Evolutionary conservation across 345 rosid genomes (phyloP), one percentile per base, ranked within the genome.

Genomic region (Luvunga scandens): DNA sequence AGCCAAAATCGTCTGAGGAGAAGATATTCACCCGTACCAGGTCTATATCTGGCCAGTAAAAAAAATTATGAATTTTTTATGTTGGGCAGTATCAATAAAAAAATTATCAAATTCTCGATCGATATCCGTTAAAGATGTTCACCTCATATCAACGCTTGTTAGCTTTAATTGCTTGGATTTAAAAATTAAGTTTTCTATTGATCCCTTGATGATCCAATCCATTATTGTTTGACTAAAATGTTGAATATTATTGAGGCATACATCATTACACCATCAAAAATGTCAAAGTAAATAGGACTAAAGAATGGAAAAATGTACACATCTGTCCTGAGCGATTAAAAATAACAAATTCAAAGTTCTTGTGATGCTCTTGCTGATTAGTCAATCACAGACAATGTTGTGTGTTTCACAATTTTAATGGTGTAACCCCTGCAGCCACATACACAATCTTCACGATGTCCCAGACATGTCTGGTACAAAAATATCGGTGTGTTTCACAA

Each of bases 401-500:
- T 18, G 50, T 45, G 18, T 45, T 45, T 45, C 50, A 45, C 50
- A 45, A 45, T 13, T 45, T 13, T 13, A 45, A 45, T 13, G 19
- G 71, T 9, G 7, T 30, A 36, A 22, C 14, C 24, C 19, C 5
- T 24, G 72, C 31, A 5, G 33, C 57, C 59, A 2, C 2, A 55
- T 55, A 28, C 18, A 13, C 30, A 48, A 2, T 64, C 34, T 9
- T 53, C 7, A 18, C 5, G 24, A 48, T 75, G 78, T 75, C 78
- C 3, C 24, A 65, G 45, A 65, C 78, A 75, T 75, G 78, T 65
- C 71, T 75, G 31, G 50, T 75, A 75, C 78, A 75, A 48, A 30
- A 50, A 65, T 50, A 71, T 75, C 31, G 2, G 75, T 10, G 75
- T 55, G 64, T 31, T 71, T 71, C 63, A 55, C 27, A 36, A 19